Percentiles rank a stretch among this genome's conserved stretches.
Evolutionary conservation across 2,329 filamentous ascomycete species (phyloP).

Genomic region (Botrytis deweyae): DNA sequence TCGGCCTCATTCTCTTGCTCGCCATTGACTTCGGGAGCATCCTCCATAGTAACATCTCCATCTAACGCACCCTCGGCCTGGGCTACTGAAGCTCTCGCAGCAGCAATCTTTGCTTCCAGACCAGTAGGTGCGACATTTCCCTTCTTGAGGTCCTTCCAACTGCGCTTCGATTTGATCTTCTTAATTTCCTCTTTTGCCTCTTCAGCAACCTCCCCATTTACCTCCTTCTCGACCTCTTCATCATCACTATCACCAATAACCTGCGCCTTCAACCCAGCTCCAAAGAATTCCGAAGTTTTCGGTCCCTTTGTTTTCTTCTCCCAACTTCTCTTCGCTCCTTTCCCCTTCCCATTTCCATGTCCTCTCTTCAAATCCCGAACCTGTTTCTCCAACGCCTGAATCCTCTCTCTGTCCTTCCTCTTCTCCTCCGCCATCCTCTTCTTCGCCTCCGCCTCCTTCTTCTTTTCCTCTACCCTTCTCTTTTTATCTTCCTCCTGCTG

Average conservation of each 20-base stretch:
- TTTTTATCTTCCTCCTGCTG: conserved; percentile 4
- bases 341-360: neutral
- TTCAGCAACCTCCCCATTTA: neutral
- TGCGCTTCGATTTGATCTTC: conserved; percentile 14
- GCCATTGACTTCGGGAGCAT: neutral
- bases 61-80: neutral
- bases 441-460: neutral
- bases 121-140: conserved; percentile 3
- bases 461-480: neutral
- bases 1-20: neutral
- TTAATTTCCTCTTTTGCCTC: neutral
- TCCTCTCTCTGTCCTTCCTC: neutral
- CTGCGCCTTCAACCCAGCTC: neutral
- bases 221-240: neutral
- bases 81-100: conserved; percentile 1
- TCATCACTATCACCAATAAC: neutral
- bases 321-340: neutral
- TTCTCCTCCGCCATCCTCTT: neutral
- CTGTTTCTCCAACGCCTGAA: conserved; percentile 11
- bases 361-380: conserved; percentile 4
- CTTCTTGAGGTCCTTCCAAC: neutral
- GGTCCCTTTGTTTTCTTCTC: conserved; percentile 7
- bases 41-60: conserved; percentile 5
- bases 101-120: conserved; percentile 8
- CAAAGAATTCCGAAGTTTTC: conserved; percentile 16